Base-by-base conservation (phyloP, 1,284 basidiomycete species). In the Chondrostereum purpureum region DNA sequence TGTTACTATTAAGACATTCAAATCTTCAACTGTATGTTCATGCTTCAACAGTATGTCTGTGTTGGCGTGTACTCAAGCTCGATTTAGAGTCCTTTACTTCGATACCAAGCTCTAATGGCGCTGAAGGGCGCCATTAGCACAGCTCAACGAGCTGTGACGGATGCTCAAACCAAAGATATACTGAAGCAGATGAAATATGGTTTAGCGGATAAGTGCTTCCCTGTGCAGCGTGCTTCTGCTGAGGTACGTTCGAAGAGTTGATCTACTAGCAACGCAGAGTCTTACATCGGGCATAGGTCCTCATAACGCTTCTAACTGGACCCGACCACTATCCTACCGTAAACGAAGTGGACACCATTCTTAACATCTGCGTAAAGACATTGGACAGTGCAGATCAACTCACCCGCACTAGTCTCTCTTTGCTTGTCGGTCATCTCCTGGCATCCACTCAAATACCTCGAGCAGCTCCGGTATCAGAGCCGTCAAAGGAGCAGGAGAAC, bases 201-300 rank as follows among this genome's bases (percentile, higher is more conserved):
- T 0, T 69, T 99, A 1, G 72, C 74, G 1, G 95, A 99, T 63
- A 92, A 92, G 64, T 83, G 86, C 4, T 72, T 92, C 5, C 79
- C 92, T 2, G 76, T 99, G 11, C 91, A 97, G 58, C 80, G 94
- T 20, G 92, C 80, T 3, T 84, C 83, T 13, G 80, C 91, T 20
- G 83, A 88, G 55, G 89, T 90, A 51, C 46, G 71, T 55, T 12
- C 51, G 11, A 21, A 12, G n/a, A 10, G n/a, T 31, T 31, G 27
- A 8, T n/a, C n/a, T 31, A 8, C 27, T 31, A n/a, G 8, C 8
- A n/a, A 31, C n/a, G 27, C 27, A 31, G 27, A 8, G n/a, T 8
- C 8, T 31, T 31, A 8, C 27, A 8, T 31, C 8, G n/a, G n/a
- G 27, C 41, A 5, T 33, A 88, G 84, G 78, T 83, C 22, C 62